A percentile compares a stretch with the other conserved stretches of the same genome.
phyloP scores from a whole-genome alignment of 495 filamentous ascomycete species.

The Pyrenopolyporus hunteri region DNA sequence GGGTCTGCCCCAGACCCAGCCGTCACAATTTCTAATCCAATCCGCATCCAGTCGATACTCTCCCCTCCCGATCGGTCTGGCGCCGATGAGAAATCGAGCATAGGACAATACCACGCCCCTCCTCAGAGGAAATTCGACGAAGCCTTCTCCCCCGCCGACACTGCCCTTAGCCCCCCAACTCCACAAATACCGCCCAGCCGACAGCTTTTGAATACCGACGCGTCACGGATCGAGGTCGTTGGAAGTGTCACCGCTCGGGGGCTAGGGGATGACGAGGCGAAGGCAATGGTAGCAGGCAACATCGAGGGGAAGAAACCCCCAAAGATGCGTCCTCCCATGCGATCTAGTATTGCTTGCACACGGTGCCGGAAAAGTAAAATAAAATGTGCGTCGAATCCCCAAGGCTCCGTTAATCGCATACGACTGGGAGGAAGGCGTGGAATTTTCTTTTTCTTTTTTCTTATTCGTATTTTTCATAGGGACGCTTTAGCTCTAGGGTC shows the following conservation, averaged over 20 bases:
- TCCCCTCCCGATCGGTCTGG: slow-evolving; percentile 53
- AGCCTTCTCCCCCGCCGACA: slow-evolving; percentile 42
- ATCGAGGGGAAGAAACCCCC: slow-evolving; percentile 54
- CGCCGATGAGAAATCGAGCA: slow-evolving; percentile 44
- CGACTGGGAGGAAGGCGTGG: too few species aligned
- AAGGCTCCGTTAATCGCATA: too few species aligned
- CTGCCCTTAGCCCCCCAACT: slow-evolving; percentile 19
- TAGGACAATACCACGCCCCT: slow-evolving; percentile 33
- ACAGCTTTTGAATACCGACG: slow-evolving; percentile 23
- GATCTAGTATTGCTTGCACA: slow-evolving; percentile 80
- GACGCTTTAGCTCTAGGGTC: neutral
- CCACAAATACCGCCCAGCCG: slow-evolving; percentile 21
- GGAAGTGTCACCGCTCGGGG: slow-evolving; percentile 29
- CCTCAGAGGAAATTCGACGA: slow-evolving; percentile 49
- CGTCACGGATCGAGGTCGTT: slow-evolving; percentile 16
- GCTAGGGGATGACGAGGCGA: slow-evolving; percentile 34
- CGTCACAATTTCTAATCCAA: slow-evolving; percentile 58
- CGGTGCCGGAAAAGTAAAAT: slow-evolving; percentile 82
- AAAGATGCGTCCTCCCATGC: slow-evolving; percentile 64
- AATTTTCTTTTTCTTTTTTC: neutral
- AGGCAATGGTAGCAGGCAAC: slow-evolving; percentile 36
- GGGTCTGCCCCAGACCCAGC: slow-evolving; percentile 46
- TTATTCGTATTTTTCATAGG: neutral
- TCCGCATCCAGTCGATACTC: slow-evolving; percentile 57
- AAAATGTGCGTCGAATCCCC: slow-evolving; percentile 56